A percentile compares a stretch with the other conserved stretches of the same genome.
Evolutionary conservation across 768 basidiomycete species (phyloP).

Genomic region (Lentinula edodes): DNA sequence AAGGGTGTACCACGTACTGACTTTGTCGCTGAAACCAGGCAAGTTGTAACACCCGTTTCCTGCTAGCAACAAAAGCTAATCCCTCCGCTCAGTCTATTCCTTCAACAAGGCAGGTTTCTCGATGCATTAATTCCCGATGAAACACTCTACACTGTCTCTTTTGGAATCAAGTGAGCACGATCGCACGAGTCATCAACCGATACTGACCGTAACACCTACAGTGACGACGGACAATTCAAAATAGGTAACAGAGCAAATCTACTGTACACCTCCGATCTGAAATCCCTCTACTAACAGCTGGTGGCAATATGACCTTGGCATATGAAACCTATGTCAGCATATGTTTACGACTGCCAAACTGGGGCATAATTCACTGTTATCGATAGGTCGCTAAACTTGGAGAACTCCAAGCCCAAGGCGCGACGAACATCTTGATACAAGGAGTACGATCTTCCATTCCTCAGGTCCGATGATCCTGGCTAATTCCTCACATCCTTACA

Average conservation of each 20-base stretch:
- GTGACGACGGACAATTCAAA: constrained; percentile 22
- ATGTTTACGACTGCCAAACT: neutral
- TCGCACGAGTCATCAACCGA: no score
- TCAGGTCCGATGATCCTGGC: neutral
- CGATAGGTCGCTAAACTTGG: constrained; percentile 18
- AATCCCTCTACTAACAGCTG: constrained; percentile 11
- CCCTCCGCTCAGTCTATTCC: constrained; percentile 13
- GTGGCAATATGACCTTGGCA: constrained; percentile 18
- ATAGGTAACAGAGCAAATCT: constrained; percentile 11
- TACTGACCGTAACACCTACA: neutral
- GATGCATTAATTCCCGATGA: constrained; percentile 20
- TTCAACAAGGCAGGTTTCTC: constrained; percentile 22
- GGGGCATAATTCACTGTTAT: neutral
- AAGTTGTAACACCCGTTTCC: neutral
- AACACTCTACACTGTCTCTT: constrained; percentile 24
- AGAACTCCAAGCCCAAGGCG: constrained; percentile 23
- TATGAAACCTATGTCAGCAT: constrained; percentile 17
- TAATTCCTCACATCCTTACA: neutral
- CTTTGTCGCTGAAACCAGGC: constrained; percentile 20
- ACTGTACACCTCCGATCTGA: neutral
- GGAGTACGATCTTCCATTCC: constrained; percentile 12
- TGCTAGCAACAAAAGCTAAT: neutral
- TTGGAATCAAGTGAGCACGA: constrained; percentile 25
- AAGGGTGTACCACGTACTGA: constrained; percentile 20
- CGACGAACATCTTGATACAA: constrained; percentile 25